Percentiles rank a stretch among this genome's conserved stretches.
phyloP scores from a whole-genome alignment of 2,329 filamentous ascomycete species.

The Neodidymelliopsis sp. region DNA sequence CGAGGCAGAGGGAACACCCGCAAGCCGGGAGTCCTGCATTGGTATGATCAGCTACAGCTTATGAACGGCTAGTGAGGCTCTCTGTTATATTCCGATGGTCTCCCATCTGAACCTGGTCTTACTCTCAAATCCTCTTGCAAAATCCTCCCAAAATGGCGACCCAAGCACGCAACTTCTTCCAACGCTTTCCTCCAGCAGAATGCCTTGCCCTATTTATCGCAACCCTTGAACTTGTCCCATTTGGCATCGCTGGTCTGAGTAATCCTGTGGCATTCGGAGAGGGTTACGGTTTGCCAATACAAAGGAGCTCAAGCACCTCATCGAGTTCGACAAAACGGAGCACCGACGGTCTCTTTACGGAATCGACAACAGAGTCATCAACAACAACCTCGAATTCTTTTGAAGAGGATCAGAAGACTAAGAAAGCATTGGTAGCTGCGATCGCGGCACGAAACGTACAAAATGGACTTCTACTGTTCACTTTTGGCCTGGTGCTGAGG shows the following conservation, averaged over 20 bases:
- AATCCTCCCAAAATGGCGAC: conserved; percentile 21
- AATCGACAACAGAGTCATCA: conserved; percentile 1
- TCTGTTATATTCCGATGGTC: background rate
- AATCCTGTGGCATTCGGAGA: conserved; percentile 27
- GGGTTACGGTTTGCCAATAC: conserved; percentile 27
- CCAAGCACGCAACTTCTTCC: conserved; percentile 26
- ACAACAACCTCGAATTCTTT: background rate
- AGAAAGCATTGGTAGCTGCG: conserved; percentile 31
- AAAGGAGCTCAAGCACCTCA: conserved; percentile 1
- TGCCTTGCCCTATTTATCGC: conserved; percentile 34
- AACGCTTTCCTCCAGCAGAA: conserved; percentile 32
- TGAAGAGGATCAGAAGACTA: conserved; percentile 26
- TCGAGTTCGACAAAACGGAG: conserved; percentile 8
- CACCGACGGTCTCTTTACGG: background rate
- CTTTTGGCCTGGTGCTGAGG: conserved; percentile 28
- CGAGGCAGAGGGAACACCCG: background rate
- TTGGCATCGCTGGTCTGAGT: conserved; percentile 30
- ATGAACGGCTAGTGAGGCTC: background rate
- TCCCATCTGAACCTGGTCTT: background rate
- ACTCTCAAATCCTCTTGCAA: background rate
- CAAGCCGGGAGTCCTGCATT: background rate
- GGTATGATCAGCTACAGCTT: background rate
- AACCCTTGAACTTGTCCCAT: conserved; percentile 31
- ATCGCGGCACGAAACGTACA: conserved; percentile 36
- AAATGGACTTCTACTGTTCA: conserved; percentile 29